Evolutionary conservation across 2,329 filamentous ascomycete genomes (phyloP), one percentile per base, ranked within the genome.

Genomic region (Botrytis medusae): DNA sequence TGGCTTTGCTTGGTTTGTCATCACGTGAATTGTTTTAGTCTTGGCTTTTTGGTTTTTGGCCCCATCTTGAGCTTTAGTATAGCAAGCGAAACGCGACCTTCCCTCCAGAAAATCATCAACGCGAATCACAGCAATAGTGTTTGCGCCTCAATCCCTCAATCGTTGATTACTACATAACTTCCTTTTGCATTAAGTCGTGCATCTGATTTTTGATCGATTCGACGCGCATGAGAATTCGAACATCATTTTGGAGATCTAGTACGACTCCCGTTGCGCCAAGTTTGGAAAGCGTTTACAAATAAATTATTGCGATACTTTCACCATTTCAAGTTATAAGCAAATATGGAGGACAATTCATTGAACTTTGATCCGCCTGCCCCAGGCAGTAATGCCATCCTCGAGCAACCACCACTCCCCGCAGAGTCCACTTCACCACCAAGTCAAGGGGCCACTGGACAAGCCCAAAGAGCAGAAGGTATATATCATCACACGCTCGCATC

Each of bases 331-430:
- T 32, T 40, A 40, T 44, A 74, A 75, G n/a, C 69, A 83, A 80
- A 71, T 71, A 91, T 91, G 89, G 89, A 91, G 75, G 88, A 88
- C 75, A 84, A 85, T 77, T 84, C 86, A 75, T 82, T 85, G 78
- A 87, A 83, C 77, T 89, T 88, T 78, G 88, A 85, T 81, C 90
- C 88, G 75, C 86, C 88, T 67, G 85, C 83, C 64, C 88, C 88
- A 57, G 84, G 84, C 75, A 86, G 84, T 80, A 90, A 89, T 79
- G 84, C 86, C 22, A 86, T 87, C 63, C 83, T 88, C 64, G 85
- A 88, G 74, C 88, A 90, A 77, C 86, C 87, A 16, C 85, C 86
- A 71, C 81, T 87, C 57, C 85, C 86, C 75, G 81, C 82, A 34
- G 86, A 88, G 71, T 76, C 80, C 46, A 72, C 77, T 51, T 72